Percentiles rank a stretch among this genome's conserved stretches.
Evolutionary conservation across 768 basidiomycete species (phyloP).

Genomic region (Lactarius indigo): DNA sequence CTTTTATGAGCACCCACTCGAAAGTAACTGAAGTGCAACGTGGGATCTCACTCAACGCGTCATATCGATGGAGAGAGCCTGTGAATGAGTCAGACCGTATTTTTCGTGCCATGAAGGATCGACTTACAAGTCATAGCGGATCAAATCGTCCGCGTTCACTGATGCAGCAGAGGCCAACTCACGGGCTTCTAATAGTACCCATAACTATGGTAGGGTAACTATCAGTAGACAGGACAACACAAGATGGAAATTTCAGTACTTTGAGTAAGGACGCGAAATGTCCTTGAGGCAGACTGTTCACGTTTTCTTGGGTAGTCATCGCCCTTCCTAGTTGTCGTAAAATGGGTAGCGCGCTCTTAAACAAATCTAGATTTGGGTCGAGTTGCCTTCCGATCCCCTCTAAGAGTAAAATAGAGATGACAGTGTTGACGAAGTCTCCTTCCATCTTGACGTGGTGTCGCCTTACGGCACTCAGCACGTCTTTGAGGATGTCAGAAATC

Average conservation of each 20-base stretch:
- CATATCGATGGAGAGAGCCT: slow-evolving; percentile 54
- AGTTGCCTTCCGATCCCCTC: slow-evolving; percentile 96
- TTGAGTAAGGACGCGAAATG: slow-evolving; percentile 86
- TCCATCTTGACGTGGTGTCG: slow-evolving; percentile 98
- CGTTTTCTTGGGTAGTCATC: slow-evolving; percentile 75
- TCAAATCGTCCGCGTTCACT: slow-evolving; percentile 77
- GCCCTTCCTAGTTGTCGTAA: slow-evolving; percentile 86
- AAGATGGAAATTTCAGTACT: slow-evolving; percentile 42
- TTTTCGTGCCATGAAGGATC: slow-evolving; percentile 5
- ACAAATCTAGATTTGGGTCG: slow-evolving; percentile 89
- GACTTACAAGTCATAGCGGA: slow-evolving; percentile 83
- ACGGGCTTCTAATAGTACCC: slow-evolving; percentile 92
- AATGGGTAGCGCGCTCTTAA: slow-evolving; percentile 94
- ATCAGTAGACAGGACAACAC: slow-evolving; percentile 3
- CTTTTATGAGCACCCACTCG: neutral
- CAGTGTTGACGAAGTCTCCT: slow-evolving; percentile 97
- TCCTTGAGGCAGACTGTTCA: slow-evolving; percentile 58
- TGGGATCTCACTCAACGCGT: neutral
- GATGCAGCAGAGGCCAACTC: slow-evolving; percentile 78
- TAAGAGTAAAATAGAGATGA: slow-evolving; percentile 86
- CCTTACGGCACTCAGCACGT: slow-evolving; percentile 83
- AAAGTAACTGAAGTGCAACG: neutral
- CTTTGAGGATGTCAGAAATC: slow-evolving; percentile 87
- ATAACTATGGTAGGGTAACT: slow-evolving; percentile 49
- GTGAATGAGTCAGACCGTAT: slow-evolving; percentile 15